Conservation (phyloP, 495 filamentous ascomycete species). For the Parmelia sp. region DNA sequence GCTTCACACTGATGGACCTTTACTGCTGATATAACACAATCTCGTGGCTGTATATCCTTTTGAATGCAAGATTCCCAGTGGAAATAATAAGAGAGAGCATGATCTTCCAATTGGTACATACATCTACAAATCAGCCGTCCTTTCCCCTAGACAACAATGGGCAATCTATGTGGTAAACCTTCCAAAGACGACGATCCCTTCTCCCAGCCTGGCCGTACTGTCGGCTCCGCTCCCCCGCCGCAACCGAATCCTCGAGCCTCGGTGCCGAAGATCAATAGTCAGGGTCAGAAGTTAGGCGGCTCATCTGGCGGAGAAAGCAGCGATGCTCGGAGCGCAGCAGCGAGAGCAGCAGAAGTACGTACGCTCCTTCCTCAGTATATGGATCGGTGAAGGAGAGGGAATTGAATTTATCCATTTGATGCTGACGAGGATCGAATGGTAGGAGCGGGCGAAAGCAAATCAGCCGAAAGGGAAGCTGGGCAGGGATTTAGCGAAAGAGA, state of each 20-base stretch:
- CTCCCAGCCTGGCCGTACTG: slow-evolving; percentile 56
- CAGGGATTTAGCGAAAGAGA: slow-evolving; percentile 57
- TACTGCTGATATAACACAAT: neutral
- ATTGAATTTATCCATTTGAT: neutral
- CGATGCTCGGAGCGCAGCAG: slow-evolving; percentile 22
- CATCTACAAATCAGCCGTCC: neutral
- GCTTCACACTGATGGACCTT: neutral
- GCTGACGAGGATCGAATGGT: neutral
- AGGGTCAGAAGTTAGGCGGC: slow-evolving; percentile 18
- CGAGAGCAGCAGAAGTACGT: slow-evolving; percentile 20
- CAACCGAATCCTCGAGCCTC: slow-evolving; percentile 19
- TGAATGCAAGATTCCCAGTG: neutral
- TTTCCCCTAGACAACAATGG: slow-evolving; percentile 46
- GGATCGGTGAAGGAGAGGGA: neutral
- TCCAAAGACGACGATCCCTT: slow-evolving; percentile 37
- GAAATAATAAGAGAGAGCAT: neutral
- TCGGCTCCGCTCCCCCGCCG: slow-evolving; percentile 45
- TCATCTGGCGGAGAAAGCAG: slow-evolving; percentile 7
- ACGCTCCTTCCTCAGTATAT: neutral
- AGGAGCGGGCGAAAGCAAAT: slow-evolving; percentile 34
- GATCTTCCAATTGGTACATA: neutral
- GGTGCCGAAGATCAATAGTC: slow-evolving; percentile 15
- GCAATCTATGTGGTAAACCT: slow-evolving; percentile 63
- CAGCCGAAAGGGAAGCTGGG: slow-evolving; percentile 52
- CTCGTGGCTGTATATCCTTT: neutral